Base-by-base conservation (phyloP, 176 grass and related monocot genomes). In the Saccharum spontaneum region DNA sequence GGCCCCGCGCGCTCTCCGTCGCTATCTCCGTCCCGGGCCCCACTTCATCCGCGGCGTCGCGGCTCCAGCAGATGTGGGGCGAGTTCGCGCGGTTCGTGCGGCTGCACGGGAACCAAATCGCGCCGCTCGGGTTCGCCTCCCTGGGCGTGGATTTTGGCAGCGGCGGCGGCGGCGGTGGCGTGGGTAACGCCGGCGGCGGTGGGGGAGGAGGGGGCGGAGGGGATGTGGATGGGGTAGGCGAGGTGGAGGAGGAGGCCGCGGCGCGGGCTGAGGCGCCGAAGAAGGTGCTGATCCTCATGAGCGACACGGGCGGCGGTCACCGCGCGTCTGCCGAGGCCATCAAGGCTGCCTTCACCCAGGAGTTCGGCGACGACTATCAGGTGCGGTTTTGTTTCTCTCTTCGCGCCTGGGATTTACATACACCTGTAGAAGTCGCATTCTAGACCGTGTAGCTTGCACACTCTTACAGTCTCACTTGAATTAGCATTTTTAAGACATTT, bases 211-310 rank as follows among this genome's bases (percentile, higher is more conserved):
- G 78, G 0, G 73, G 74, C 3, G 84, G 49, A 23, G 84, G 49
- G 68, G 80, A 63, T 30, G 84, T 73, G 8, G 87, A 90, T 24
- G 50, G 15, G 65, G 59, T 63, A 34, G 71, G 18, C 4, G 89
- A 89, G 45, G 30, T 76, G 49, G 84, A 91, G 86, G 93, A 92
- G 18, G 93, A 92, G 18, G 88, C 83, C 6, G 84, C 67, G 44
- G 75, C 33, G 43, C 88, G 55, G 43, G 73, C 84, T 24, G 85
- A 89, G 73, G 88, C 89, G 62, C 88, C 93, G 5, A 99, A 99
- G 86, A 95, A 95, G 30, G 93, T 99, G 75, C 40, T 99, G 20
- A 99, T 99, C 50, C 83, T 99, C 75, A 99, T 99, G 97, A 99
- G 97, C 64, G 97, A 99, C 75, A 99, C 97, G 2, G 97, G 97